These are phyloP conservation scores for Nadsonia commutata DNA, from an alignment of 1,139 yeast species.

Conservation along the genomic window DNA sequence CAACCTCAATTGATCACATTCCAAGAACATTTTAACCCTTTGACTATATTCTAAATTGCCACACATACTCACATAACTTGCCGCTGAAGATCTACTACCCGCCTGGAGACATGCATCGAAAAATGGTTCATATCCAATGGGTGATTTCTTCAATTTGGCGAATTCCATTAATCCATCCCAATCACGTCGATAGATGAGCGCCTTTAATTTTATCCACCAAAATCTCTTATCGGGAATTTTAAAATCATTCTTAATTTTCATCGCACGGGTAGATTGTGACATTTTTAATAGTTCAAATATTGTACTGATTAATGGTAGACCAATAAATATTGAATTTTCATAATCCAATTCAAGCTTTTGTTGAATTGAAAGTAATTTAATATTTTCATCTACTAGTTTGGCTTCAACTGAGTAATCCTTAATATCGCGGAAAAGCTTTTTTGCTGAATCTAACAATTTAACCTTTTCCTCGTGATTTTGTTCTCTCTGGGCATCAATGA, in stretches of 20 bases:
- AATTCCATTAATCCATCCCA: slow-evolving; percentile 48
- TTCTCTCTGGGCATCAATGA: slow-evolving; percentile 18
- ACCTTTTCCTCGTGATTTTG: slow-evolving; percentile 8
- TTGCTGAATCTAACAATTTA: slow-evolving; percentile 17
- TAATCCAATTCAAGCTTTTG: slow-evolving; percentile 40
- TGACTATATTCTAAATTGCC: slow-evolving; percentile 23
- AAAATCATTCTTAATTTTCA: slow-evolving; percentile 43
- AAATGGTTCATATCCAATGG: slow-evolving; percentile 61
- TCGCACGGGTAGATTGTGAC: slow-evolving; percentile 46
- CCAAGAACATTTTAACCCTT: slow-evolving; percentile 35
- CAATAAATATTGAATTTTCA: slow-evolving; percentile 34
- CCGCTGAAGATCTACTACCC: slow-evolving; percentile 34
- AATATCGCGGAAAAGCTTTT: slow-evolving; percentile 15
- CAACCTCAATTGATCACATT: slow-evolving; percentile 36
- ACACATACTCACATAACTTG: slow-evolving; percentile 26
- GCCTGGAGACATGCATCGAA: slow-evolving; percentile 37
- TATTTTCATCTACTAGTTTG: slow-evolving; percentile 32
- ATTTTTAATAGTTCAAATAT: slow-evolving; percentile 38
- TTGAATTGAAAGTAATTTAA: slow-evolving; percentile 37
- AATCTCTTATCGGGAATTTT: slow-evolving; percentile 48
- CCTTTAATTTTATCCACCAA: slow-evolving; percentile 47
- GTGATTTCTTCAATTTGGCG: slow-evolving; percentile 39
- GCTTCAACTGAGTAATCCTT: slow-evolving; percentile 19
- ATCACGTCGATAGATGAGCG: slow-evolving; percentile 36
- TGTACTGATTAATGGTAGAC: slow-evolving; percentile 41